Base-by-base conservation (phyloP, 208 protist genomes). In the Trypanosoma cruzi region DNA sequence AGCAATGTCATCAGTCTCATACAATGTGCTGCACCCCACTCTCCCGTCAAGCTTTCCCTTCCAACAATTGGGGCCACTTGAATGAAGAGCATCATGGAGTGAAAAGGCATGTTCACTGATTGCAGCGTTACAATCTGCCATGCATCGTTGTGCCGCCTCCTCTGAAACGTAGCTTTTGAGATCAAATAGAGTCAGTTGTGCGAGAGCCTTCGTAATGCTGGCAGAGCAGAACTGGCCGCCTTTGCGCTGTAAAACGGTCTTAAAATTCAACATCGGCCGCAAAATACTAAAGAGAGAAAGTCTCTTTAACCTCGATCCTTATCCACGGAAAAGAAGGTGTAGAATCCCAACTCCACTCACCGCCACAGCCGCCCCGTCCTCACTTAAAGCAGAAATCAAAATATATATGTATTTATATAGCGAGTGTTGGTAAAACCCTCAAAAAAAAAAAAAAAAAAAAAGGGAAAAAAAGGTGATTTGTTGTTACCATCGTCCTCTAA, bases 11-110 rank as follows among this genome's bases (percentile, higher is more conserved):
- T 69, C 54, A 54, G 80, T 67, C 24, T 88, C 67, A 64, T 77
- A 93, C 18, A 93, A 70, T 26, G 88, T 93, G 48, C 74, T 67
- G 78, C 80, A 93, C 44, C 85, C 85, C 6, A 93, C 10, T 8
- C 20, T 22, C n/a, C 29, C 50, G 40, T 28, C 16, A 26, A 52
- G 0, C 36, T 48, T 29, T 2, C 57, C 22, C 34, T 24, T 14
- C 65, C 42, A 61, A 32, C 37, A 20, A 24, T 53, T 31, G 29
- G 56, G 16, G 4, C 31, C 52, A 4, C 14, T 50, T 24, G 5
- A 11, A 18, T 80, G 32, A n/a, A 89, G 71, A 0, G 75, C 70
- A 24, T 80, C 71, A 32, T 85, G 56, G 2, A 92, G 74, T 28
- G 59, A 36, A 55, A 92, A 86, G 16, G 50, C 71, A 28, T 81